These are phyloP conservation scores for Cryptosporidium parvum DNA, from an alignment of 169 alveolate genomes.

Conservation along the genomic window DNA sequence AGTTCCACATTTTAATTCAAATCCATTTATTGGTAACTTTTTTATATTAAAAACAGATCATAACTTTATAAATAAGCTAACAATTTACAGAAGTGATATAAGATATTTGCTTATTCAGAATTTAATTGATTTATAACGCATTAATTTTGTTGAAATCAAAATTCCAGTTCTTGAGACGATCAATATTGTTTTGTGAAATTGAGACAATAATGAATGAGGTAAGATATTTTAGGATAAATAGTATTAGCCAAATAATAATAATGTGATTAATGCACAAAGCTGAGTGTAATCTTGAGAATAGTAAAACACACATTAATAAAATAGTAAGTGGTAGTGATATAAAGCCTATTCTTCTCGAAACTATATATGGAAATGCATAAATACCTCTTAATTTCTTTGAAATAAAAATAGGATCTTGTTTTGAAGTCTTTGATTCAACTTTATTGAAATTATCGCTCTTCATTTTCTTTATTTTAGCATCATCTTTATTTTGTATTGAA, in stretches of 20 bases:
- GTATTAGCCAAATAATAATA: slow-evolving; percentile 57
- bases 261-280: slow-evolving; percentile 35
- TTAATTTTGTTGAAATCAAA: slow-evolving; percentile 61
- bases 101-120: slow-evolving; percentile 26
- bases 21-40: slow-evolving; percentile 68
- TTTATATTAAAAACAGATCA: slow-evolving; percentile 55
- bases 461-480: slow-evolving; percentile 11
- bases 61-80: slow-evolving; percentile 26
- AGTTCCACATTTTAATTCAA: slow-evolving; percentile 57
- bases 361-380: slow-evolving; percentile 71
- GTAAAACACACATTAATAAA: slow-evolving; percentile 52
- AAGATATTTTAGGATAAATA: slow-evolving; percentile 38
- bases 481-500: slow-evolving; percentile 39
- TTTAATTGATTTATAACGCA: slow-evolving; percentile 53
- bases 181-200: slow-evolving; percentile 52
- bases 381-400: slow-evolving; percentile 50
- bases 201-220: slow-evolving; percentile 56
- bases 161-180: slow-evolving; percentile 53
- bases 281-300: slow-evolving; percentile 56
- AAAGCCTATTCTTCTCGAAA: slow-evolving; percentile 71
- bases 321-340: slow-evolving; percentile 60
- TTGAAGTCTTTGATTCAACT: background rate
- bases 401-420: slow-evolving; percentile 25
- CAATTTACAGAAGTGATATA: slow-evolving; percentile 29
- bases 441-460: slow-evolving; percentile 6